These are phyloP conservation scores for Begonia peltatifolia DNA, from an alignment of 306 rosid species.

Conservation along the genomic window DNA sequence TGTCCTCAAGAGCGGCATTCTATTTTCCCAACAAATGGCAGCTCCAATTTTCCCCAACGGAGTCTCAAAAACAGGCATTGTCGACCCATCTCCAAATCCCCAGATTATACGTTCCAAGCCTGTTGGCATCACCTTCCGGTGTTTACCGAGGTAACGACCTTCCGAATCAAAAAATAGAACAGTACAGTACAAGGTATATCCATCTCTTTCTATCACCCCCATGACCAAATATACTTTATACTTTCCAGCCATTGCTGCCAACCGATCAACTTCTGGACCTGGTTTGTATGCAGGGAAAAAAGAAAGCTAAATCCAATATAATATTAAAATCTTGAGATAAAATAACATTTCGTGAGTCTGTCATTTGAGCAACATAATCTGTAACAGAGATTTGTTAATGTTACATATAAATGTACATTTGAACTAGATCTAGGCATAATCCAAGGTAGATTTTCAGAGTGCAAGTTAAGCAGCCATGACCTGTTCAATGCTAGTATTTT, in stretches of 20 bases:
- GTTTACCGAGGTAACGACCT: constrained; percentile 81
- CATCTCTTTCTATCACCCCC: constrained; percentile 90
- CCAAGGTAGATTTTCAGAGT: no score
- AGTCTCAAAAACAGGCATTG: constrained; percentile 84
- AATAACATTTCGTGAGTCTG: no score
- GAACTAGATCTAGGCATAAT: no score
- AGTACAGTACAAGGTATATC: constrained; percentile 83
- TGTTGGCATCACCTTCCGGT: constrained; percentile 89
- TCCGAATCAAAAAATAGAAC: constrained; percentile 80
- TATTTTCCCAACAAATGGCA: constrained; percentile 91
- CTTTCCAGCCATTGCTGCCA: constrained; percentile 94
- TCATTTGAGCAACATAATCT: no score
- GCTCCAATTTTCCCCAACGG: constrained; percentile 87
- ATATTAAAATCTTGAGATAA: no score
- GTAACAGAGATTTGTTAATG: no score
- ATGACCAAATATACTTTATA: constrained; percentile 68
- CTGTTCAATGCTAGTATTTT: no score
- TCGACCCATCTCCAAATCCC: constrained; percentile 98
- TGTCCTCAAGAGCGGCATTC: constrained; percentile 81
- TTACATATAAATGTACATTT: no score
- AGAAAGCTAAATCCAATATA: no score
- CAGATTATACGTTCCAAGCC: constrained; percentile 67
- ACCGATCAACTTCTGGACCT: constrained; percentile 88
- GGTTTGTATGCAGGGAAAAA: no score
- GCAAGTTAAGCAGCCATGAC: no score